phyloP scores from a whole-genome alignment of 164 flowering plant species.

The Nymphaea thermarum region DNA sequence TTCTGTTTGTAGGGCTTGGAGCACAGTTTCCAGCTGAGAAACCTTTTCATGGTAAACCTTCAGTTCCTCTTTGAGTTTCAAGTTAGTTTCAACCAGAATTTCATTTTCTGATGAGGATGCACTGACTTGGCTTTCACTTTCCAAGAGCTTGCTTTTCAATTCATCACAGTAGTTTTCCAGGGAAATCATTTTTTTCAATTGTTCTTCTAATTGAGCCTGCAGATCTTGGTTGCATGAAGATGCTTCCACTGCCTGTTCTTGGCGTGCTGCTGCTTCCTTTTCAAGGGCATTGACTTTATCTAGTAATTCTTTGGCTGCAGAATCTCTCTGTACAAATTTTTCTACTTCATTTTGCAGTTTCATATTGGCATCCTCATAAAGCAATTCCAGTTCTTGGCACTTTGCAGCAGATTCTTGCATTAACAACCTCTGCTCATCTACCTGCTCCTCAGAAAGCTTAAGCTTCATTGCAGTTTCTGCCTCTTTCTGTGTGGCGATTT shows the following conservation, averaged over 20 bases:
- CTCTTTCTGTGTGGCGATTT: conserved; percentile 42
- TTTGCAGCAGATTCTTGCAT: conserved; percentile 40
- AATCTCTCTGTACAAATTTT: conserved; percentile 26
- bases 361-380: conserved; percentile 27
- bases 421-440: conserved; percentile 31
- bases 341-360: conserved; percentile 36
- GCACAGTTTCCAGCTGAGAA: conserved; percentile 43
- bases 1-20: conserved; percentile 34
- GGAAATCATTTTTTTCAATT: neutral
- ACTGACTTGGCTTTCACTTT: neutral
- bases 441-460: conserved; percentile 45
- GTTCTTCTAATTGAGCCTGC: neutral
- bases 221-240: conserved; percentile 22
- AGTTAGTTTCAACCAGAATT: neutral
- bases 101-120: neutral
- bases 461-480: conserved; percentile 49
- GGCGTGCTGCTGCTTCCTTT: conserved; percentile 22
- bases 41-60: conserved; percentile 33
- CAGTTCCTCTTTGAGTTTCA: conserved; percentile 32
- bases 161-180: neutral
- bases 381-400: conserved; percentile 45
- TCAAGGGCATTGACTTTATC: conserved; percentile 42
- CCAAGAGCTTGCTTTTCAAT: neutral
- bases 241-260: conserved; percentile 38
- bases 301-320: conserved; percentile 44